Percentiles rank a stretch among this genome's conserved stretches.
These are phyloP conservation scores for Paramecium biaurelia DNA, from an alignment of 73 alveolate species.

Conservation along the genomic window DNA sequence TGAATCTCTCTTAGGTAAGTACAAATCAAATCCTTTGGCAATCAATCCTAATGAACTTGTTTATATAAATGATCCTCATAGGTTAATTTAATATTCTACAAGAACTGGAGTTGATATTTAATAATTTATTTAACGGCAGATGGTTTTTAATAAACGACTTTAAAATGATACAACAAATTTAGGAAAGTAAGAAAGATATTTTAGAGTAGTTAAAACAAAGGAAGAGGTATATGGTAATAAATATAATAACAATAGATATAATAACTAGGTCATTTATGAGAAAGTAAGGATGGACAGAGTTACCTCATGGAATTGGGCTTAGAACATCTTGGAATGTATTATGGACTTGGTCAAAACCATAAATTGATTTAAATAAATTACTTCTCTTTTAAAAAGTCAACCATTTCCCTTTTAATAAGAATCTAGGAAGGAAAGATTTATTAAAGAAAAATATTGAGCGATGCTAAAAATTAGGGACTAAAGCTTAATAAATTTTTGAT, in stretches of 20 bases:
- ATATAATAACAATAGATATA: constrained; percentile 59
- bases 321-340: constrained; percentile 94
- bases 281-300: constrained; percentile 91
- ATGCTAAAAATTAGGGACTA: constrained; percentile 77
- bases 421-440: constrained; percentile 91
- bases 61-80: constrained; percentile 47
- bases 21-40: not conserved
- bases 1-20: constrained; percentile 31
- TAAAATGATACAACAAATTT: constrained; percentile 54
- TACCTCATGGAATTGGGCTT: constrained; percentile 96
- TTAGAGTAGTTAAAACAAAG: constrained; percentile 91
- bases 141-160: constrained; percentile 10
- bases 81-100: not conserved
- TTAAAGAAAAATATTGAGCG: constrained; percentile 90
- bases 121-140: constrained; percentile 7
- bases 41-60: constrained; percentile 37
- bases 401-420: constrained; percentile 91
- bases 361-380: constrained; percentile 88
- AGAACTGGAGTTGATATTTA: constrained; percentile 39
- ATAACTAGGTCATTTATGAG: constrained; percentile 90
- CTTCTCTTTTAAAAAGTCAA: constrained; percentile 91
- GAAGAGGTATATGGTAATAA: constrained; percentile 90
- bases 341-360: constrained; percentile 97
- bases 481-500: constrained; percentile 79
- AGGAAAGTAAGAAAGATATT: constrained; percentile 72